Evolutionary conservation across 2,329 filamentous ascomycete species (phyloP).

Genomic region (Calonectria pauciramosa): DNA sequence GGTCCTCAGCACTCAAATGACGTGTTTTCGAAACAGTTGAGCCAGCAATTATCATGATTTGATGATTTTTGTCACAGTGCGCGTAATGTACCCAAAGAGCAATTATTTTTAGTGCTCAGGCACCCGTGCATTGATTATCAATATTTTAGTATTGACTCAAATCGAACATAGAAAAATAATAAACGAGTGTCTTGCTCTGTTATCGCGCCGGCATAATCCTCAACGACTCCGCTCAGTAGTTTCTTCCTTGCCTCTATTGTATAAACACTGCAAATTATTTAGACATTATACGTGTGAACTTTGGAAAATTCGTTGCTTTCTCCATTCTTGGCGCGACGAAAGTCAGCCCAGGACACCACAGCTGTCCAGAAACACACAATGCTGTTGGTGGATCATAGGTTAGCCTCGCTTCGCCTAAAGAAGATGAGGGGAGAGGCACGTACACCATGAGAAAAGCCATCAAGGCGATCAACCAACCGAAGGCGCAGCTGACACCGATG

Average conservation of each 20-base stretch:
- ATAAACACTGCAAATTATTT: neutral
- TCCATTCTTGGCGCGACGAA: neutral
- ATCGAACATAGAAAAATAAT: neutral
- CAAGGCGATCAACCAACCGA: neutral
- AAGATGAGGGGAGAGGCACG: neutral
- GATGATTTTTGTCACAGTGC: too few species aligned
- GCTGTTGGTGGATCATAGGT: neutral
- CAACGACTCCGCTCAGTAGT: too few species aligned
- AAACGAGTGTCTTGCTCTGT: neutral
- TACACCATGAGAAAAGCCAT: conserved; percentile 2
- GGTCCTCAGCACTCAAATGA: neutral
- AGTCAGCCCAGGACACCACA: neutral
- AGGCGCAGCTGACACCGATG: conserved; percentile 5
- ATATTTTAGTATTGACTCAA: neutral
- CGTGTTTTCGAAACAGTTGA: neutral
- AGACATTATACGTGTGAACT: neutral
- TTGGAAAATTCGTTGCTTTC: neutral
- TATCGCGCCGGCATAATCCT: neutral
- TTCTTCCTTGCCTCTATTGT: neutral
- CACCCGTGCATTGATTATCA: neutral
- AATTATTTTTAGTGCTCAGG: too few species aligned
- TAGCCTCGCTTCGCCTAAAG: neutral
- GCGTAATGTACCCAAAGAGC: too few species aligned
- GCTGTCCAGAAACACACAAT: neutral
- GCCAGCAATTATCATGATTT: neutral